Evolutionary conservation across 139 green algal species (phyloP), one percentile per base, ranked within the genome.

Genomic region (Tetraselmis chui): DNA sequence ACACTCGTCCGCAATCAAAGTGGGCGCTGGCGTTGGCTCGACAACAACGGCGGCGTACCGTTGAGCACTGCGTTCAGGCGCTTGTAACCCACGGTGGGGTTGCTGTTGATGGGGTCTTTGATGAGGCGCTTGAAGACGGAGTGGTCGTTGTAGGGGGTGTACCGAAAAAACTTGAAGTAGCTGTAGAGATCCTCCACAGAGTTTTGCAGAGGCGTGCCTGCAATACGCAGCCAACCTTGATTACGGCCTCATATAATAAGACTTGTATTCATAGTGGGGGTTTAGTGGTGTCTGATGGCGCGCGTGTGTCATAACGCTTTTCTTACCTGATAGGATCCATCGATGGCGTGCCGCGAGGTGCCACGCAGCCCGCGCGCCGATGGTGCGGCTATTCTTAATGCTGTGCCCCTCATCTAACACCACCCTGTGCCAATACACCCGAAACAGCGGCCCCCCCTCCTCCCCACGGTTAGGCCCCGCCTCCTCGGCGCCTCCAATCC

Each of bases 371-470:
- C 92, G 88, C 0, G 92, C 89, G 0, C 85, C 91, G 30, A 93
- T 84, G 0, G 94, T 98, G 59, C 81, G 83, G 0, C 87, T 32
- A 84, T 98, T 98, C 89, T 98, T 98, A 85, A 97, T 97, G 86
- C 83, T 89, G 83, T 98, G 95, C 0, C 93, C 95, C 89, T 98
- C 95, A 85, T 98, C 95, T 29, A 98, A 83, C 30, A 98, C 92
- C 58, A 98, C 92, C 27, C 90, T 74, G 59, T 90, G 86, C 92
- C 92, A 95, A n/a, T 83, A 78, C 22, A 95, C 84, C 11, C 86
- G 59, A 59, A 88, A 93, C 29, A 94, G 84, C 23, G 87, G 83
- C 0, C 85, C 85, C 24, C 30, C 32, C 22, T 80, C 30, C 45
- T 67, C 45, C 11, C 45, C 45, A 18, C 45, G 45, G 45, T 67